Conservation (phyloP, 257 asterid genomes). For the Nicotiana otophora region DNA sequence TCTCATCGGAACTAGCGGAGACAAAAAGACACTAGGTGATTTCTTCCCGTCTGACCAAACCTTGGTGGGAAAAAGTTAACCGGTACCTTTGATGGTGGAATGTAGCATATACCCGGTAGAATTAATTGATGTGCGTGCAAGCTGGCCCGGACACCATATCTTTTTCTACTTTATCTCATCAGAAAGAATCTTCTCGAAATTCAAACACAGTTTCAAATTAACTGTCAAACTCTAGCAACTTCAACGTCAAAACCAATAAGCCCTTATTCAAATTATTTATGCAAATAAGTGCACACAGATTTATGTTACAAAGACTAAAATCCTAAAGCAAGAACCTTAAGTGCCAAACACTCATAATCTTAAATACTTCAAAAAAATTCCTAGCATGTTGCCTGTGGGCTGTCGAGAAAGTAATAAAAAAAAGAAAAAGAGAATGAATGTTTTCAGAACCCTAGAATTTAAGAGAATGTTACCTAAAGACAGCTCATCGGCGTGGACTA, state of each 20-base stretch:
- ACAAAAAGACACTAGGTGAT: too few species aligned
- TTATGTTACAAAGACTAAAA: not conserved
- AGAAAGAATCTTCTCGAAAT: not conserved
- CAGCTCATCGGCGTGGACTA: conserved; percentile 28
- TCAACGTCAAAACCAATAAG: not conserved
- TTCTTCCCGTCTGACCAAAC: too few species aligned
- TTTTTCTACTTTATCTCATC: not conserved
- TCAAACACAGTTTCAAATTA: not conserved
- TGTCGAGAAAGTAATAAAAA: not conserved
- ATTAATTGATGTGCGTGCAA: too few species aligned
- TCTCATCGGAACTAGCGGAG: not conserved
- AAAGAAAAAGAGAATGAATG: not conserved
- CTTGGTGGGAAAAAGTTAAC: too few species aligned
- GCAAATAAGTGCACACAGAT: not conserved
- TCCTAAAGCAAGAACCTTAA: not conserved
- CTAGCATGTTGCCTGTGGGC: too few species aligned
- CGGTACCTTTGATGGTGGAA: too few species aligned
- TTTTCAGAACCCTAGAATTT: conserved; percentile 21
- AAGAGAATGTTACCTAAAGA: conserved; percentile 43
- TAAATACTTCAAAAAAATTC: not conserved
- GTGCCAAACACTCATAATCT: not conserved
- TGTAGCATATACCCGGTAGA: too few species aligned
- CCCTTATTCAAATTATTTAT: not conserved
- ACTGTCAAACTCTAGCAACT: not conserved
- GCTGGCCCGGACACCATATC: too few species aligned